These are phyloP conservation scores for Fistulifera pelliculosa DNA, from an alignment of 108 stramenopile species.

Conservation along the genomic window DNA sequence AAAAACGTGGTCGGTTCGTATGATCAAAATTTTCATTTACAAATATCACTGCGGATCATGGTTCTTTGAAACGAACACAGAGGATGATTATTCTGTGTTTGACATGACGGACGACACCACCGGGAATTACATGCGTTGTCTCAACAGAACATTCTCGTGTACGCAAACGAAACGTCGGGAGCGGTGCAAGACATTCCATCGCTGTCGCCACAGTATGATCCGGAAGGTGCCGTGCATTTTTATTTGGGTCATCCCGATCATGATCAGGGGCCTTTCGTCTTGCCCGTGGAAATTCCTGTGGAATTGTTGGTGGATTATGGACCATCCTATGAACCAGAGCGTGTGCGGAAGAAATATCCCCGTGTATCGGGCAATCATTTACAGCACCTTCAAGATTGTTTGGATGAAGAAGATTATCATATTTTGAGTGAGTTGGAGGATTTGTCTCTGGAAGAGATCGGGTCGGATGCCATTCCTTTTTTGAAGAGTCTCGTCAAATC, in stretches of 20 bases:
- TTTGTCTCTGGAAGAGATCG: no score
- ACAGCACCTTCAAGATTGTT: no score
- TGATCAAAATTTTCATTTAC: slow-evolving; percentile 46
- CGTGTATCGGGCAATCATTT: background rate
- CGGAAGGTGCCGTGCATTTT: no score
- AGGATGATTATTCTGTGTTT: slow-evolving; percentile 12
- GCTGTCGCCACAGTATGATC: no score
- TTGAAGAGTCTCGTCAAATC: no score
- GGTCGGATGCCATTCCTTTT: no score
- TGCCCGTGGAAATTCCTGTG: background rate
- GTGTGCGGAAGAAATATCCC: background rate
- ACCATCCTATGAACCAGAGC: background rate
- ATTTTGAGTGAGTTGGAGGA: no score
- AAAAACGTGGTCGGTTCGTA: slow-evolving; percentile 19
- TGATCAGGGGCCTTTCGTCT: no score
- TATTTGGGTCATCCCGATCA: no score
- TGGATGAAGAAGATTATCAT: no score
- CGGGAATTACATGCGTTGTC: slow-evolving; percentile 37
- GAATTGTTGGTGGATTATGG: background rate
- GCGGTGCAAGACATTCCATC: slow-evolving; percentile 12
- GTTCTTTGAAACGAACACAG: slow-evolving; percentile 2
- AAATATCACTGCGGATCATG: slow-evolving; percentile 12
- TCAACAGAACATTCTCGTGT: slow-evolving; percentile 29
- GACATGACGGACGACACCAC: slow-evolving; percentile 59
- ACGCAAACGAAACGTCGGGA: slow-evolving; percentile 45